Conservation (phyloP, 2,329 filamentous ascomycete genomes). For the Colletotrichum salicis region DNA sequence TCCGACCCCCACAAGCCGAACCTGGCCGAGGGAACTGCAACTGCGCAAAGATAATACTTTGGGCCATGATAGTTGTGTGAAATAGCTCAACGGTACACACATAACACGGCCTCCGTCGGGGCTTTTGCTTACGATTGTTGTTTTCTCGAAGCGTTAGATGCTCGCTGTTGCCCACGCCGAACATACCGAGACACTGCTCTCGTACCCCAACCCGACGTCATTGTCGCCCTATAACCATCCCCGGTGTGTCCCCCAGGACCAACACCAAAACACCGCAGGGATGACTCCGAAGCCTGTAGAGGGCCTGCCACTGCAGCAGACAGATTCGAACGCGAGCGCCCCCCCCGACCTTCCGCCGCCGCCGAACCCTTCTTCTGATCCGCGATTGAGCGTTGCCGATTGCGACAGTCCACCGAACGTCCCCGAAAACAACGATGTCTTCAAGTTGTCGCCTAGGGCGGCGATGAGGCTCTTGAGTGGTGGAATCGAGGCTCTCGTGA, state of each 20-base stretch:
- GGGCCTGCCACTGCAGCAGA: slow-evolving; percentile 36
- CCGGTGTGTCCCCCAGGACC: slow-evolving; percentile 12
- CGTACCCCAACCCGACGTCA: neutral
- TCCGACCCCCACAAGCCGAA: slow-evolving; percentile 14
- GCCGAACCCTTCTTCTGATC: slow-evolving; percentile 54
- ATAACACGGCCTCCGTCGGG: slow-evolving; percentile 4
- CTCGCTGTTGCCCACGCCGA: slow-evolving; percentile 5
- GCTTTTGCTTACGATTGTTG: neutral
- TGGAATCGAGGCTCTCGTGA: slow-evolving; percentile 76
- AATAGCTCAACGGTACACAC: slow-evolving; percentile 11
- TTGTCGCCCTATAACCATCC: neutral
- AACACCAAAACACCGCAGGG: neutral
- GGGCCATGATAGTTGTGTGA: slow-evolving; percentile 26
- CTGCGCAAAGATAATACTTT: slow-evolving; percentile 4
- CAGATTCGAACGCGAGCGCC: slow-evolving; percentile 36
- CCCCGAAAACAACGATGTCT: slow-evolving; percentile 70
- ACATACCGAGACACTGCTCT: neutral
- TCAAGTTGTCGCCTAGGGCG: slow-evolving; percentile 75
- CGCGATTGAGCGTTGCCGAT: slow-evolving; percentile 42
- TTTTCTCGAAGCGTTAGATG: neutral
- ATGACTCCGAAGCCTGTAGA: slow-evolving; percentile 28
- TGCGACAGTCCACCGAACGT: slow-evolving; percentile 41
- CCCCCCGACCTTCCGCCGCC: slow-evolving; percentile 52
- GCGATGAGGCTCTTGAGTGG: slow-evolving; percentile 84
- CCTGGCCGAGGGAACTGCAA: slow-evolving; percentile 23